Base-by-base conservation (phyloP, 371 early-diverging fungal species). In the Haplosporangium sp. region DNA sequence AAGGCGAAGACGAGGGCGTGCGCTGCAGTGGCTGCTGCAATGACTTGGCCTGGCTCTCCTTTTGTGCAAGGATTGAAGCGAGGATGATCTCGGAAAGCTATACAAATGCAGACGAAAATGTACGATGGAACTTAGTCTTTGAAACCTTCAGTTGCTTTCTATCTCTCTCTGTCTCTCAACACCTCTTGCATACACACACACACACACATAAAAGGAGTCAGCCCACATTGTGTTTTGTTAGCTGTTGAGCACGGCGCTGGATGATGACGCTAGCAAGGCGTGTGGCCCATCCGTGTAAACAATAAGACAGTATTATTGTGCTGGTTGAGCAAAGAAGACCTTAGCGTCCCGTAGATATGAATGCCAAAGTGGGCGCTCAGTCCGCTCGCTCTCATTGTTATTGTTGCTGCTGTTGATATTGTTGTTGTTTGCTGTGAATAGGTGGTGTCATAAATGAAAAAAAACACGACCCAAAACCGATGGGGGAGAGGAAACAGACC, bases 71-170 rank as follows among this genome's bases (percentile, higher is more conserved):
- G 62, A 74, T 69, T 2, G 74, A 74, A 16, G 74, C 74, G 40
- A 74, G 65, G 65, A 74, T 74, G 46, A 74, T 74, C 45, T 74
- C 74, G 37, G 74, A 74, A 14, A 74, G 57, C 74, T 74, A 64
- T 38, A n/a, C 3, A 7, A 14, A 21, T 20, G 41, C 9, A 43
- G 42, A 48, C 12, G 53, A 23, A 47, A 23, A 14, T n/a, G 8
- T 29, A 29, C 29, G 29, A 1, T 29, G 4, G 29, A 29, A 29
- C 29, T 29, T 29, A 29, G 29, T 29, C 29, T 29, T 29, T 29
- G 29, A 4, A 29, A 29, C 4, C 29, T 29, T 29, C 29, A 29
- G 29, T 4, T 29, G 29, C 29, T 29, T 29, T 29, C 29, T 29
- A 29, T 29, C 29, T 29, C 29, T 29, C 47, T 18, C 38, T n/a